These are phyloP conservation scores for Tuber microsphaerosporum DNA, from an alignment of 495 filamentous ascomycete genomes.

Conservation along the genomic window DNA sequence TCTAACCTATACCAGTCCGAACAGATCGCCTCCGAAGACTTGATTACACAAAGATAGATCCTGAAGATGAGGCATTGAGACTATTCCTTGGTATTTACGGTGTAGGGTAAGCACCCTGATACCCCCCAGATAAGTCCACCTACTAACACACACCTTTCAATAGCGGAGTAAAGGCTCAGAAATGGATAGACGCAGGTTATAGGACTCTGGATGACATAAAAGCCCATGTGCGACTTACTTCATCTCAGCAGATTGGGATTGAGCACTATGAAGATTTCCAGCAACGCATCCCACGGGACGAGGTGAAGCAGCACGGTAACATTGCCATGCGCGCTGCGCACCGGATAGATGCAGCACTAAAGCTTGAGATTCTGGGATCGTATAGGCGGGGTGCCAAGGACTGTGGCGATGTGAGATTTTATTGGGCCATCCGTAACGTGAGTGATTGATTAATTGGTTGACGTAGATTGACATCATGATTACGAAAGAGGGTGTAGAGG, in stretches of 20 bases:
- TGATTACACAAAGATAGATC: slow-evolving; percentile 59
- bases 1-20: slow-evolving; percentile 34
- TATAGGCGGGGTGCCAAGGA: slow-evolving; percentile 59
- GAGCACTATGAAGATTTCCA: slow-evolving; percentile 77
- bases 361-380: slow-evolving; percentile 54
- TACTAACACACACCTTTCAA: not conserved
- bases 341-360: slow-evolving; percentile 55
- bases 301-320: slow-evolving; percentile 64
- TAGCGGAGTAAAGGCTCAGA: slow-evolving; percentile 54
- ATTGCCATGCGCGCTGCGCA: slow-evolving; percentile 59
- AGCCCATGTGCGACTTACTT: slow-evolving; percentile 57
- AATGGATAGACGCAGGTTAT: slow-evolving; percentile 73
- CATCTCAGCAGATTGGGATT: slow-evolving; percentile 70
- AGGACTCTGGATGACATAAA: slow-evolving; percentile 66
- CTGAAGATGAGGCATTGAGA: slow-evolving; percentile 56
- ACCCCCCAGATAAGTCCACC: not conserved
- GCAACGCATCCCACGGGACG: slow-evolving; percentile 69
- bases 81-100: slow-evolving; percentile 73
- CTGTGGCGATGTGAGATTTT: slow-evolving; percentile 33
- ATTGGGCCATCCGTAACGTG: not conserved
- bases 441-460: not conserved
- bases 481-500: slow-evolving; percentile 51
- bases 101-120: slow-evolving; percentile 50
- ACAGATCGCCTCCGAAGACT: slow-evolving; percentile 70
- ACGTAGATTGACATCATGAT: slow-evolving; percentile 78